These are phyloP conservation scores for Fraxinus floribunda DNA, from an alignment of 305 asterid genomes.

Conservation along the genomic window DNA sequence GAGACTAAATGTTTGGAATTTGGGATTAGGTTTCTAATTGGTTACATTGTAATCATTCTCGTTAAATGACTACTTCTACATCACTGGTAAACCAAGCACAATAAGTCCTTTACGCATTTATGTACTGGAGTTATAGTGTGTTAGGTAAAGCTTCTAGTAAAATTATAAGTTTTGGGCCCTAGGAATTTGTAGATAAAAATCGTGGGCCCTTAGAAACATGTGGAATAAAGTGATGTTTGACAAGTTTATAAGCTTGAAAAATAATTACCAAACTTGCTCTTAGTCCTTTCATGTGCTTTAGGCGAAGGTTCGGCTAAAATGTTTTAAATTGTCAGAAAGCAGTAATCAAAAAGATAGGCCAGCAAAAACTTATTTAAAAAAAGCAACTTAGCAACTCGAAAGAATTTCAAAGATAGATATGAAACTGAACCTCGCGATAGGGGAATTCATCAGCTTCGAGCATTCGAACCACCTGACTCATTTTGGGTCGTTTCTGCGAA, in stretches of 20 bases:
- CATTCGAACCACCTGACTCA: slow-evolving; percentile 93
- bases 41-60: neutral
- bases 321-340: neutral
- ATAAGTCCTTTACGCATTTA: neutral
- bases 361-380: neutral
- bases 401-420: slow-evolving; percentile 8
- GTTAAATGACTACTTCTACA: neutral
- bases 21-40: neutral
- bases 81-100: neutral
- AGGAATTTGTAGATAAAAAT: neutral
- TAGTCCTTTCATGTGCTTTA: neutral
- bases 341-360: neutral
- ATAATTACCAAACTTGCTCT: neutral
- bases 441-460: slow-evolving; percentile 89
- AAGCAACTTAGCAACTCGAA: neutral
- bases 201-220: neutral
- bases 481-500: slow-evolving; percentile 89
- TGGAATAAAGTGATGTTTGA: neutral
- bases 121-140: neutral
- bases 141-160: neutral
- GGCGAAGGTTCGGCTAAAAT: neutral
- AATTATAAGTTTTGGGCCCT: neutral
- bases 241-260: neutral
- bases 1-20: neutral
- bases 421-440: slow-evolving; percentile 56